A percentile compares a stretch with the other conserved stretches of the same genome.
These are phyloP conservation scores for Scedosporium dehoogii DNA, from an alignment of 2,329 filamentous ascomycete genomes.

Conservation along the genomic window DNA sequence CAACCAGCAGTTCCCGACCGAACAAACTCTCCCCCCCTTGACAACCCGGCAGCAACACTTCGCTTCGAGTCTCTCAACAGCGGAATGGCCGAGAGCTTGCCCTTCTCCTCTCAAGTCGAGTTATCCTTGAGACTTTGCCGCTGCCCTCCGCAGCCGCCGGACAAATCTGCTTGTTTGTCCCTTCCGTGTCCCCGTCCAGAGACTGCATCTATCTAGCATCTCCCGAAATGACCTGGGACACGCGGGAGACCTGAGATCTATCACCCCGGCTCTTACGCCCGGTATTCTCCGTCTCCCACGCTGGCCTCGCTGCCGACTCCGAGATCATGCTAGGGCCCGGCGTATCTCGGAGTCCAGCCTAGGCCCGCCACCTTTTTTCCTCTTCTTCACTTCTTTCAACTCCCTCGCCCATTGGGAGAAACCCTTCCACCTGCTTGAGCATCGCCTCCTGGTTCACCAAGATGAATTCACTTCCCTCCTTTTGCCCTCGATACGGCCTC, in stretches of 20 bases:
- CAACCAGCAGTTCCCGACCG: too few species aligned
- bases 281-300: neutral
- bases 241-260: neutral
- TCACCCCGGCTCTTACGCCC: neutral
- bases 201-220: neutral
- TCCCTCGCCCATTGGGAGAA: neutral
- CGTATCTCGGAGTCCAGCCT: neutral
- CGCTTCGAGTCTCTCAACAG: too few species aligned
- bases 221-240: neutral
- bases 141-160: neutral
- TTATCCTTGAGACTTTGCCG: neutral
- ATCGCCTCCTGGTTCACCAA: neutral
- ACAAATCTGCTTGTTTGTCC: neutral
- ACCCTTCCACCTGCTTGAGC: neutral
- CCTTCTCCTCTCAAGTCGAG: conserved; percentile 10
- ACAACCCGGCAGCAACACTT: too few species aligned
- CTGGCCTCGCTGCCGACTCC: neutral
- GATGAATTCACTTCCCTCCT: neutral
- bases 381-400: neutral
- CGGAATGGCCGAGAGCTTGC: conserved; percentile 7
- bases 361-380: neutral
- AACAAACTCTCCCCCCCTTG: too few species aligned
- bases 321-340: neutral
- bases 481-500: too few species aligned
- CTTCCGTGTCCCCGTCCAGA: neutral